These are phyloP conservation scores for Diaporthe sp. DNA, from an alignment of 2,329 filamentous ascomycete genomes.

Conservation along the genomic window DNA sequence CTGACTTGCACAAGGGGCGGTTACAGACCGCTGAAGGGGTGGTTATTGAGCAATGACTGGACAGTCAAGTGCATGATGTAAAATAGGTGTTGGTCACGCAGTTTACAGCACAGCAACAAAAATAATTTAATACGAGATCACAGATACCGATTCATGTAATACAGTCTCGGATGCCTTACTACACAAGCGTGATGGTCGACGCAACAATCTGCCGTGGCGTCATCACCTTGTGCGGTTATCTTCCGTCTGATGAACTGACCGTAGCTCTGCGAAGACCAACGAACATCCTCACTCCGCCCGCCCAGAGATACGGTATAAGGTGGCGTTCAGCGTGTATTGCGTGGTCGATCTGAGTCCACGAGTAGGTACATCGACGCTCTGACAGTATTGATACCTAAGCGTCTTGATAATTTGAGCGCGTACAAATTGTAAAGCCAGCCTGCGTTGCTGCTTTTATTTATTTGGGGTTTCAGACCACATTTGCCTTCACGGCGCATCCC, in stretches of 20 bases:
- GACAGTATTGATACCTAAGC: not conserved
- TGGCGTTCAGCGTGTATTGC: not conserved
- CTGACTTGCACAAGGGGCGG: constrained; percentile 45
- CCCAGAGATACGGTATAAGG: not conserved
- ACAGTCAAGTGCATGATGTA: not conserved
- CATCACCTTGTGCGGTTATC: not conserved
- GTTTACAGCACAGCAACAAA: not conserved
- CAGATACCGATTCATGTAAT: not conserved
- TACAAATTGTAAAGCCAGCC: not conserved
- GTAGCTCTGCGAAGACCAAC: not conserved
- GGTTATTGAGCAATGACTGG: constrained; percentile 6
- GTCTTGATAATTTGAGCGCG: not conserved
- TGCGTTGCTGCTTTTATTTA: not conserved
- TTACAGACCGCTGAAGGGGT: constrained; percentile 10
- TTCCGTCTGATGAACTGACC: not conserved
- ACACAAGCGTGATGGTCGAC: not conserved
- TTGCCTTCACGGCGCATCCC: not conserved
- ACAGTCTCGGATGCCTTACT: not conserved
- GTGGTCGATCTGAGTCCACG: not conserved
- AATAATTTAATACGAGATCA: not conserved
- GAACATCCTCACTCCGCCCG: not conserved
- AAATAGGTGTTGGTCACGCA: not conserved
- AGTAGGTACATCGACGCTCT: not conserved
- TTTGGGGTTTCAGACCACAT: not conserved
- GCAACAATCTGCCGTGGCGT: not conserved